Percentiles rank a stretch among this genome's conserved stretches.
These are phyloP conservation scores for Umbelopsis sp. DNA, from an alignment of 371 early-diverging fungal genomes.

Conservation along the genomic window DNA sequence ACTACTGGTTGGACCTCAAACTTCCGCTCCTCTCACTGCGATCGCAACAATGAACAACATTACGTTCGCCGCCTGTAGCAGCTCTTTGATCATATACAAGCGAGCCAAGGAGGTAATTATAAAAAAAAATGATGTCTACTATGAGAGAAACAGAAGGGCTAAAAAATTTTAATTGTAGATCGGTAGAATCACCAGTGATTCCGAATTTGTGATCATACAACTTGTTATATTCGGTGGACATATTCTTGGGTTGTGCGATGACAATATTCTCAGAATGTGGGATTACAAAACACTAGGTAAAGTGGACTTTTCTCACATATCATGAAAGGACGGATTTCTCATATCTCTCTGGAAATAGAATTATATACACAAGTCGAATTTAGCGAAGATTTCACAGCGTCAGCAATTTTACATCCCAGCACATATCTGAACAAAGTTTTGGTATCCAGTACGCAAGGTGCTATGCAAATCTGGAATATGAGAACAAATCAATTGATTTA, in stretches of 20 bases:
- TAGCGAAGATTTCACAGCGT: conserved; percentile 72
- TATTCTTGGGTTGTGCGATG: conserved; percentile 78
- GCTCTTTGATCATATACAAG: conserved; percentile 65
- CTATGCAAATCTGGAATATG: conserved; percentile 94
- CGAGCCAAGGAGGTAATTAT: conserved; percentile 72
- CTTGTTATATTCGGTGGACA: conserved; percentile 77
- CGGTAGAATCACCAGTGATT: conserved; percentile 37
- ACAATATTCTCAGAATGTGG: conserved; percentile 83
- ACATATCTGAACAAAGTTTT: conserved; percentile 97
- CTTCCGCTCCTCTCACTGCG: conserved; percentile 73
- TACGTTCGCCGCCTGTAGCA: conserved; percentile 77
- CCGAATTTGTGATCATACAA: conserved; percentile 39
- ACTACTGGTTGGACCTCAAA: conserved; percentile 69
- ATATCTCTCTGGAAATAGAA: conserved; percentile 45
- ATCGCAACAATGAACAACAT: conserved; percentile 70
- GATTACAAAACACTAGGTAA: conserved; percentile 70
- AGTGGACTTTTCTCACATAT: neutral
- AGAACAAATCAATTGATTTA: conserved; percentile 78
- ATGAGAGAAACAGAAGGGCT: neutral
- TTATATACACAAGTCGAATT: conserved; percentile 79
- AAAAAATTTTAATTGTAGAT: conserved; percentile 24
- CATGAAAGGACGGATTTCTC: too few relatives aligned
- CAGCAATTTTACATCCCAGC: conserved; percentile 86
- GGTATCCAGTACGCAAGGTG: conserved; percentile 83
- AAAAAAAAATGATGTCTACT: neutral